Evolutionary conservation across 2,329 filamentous ascomycete species (phyloP).

Genomic region (Calonectria leucothoes): DNA sequence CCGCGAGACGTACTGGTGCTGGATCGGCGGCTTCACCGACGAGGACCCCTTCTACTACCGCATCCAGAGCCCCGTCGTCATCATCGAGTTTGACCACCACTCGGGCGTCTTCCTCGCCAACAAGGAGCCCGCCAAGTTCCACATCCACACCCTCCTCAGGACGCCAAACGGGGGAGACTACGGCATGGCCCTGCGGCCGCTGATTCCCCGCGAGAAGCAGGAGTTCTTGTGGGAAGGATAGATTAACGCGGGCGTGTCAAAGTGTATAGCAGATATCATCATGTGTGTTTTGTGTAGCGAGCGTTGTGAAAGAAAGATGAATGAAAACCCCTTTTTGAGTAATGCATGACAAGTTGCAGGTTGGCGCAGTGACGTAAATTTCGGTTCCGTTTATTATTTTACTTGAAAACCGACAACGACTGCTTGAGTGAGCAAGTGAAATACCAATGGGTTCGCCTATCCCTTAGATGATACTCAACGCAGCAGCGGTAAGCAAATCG

Average conservation of each 20-base stretch:
- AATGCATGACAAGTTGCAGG: background rate
- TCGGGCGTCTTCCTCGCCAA: constrained; percentile 83
- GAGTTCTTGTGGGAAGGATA: constrained; percentile 37
- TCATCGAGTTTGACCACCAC: constrained; percentile 85
- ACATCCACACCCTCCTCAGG: constrained; percentile 80
- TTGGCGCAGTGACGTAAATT: background rate
- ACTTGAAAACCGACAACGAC: background rate
- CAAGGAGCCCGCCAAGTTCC: constrained; percentile 78
- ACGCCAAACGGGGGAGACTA: constrained; percentile 84
- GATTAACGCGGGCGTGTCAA: background rate
- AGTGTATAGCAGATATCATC: background rate
- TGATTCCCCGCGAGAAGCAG: constrained; percentile 48
- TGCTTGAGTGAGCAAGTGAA: background rate
- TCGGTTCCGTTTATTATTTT: background rate
- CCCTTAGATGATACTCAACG: background rate
- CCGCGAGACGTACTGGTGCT: constrained; percentile 81
- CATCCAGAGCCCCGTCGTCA: constrained; percentile 79
- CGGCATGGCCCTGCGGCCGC: constrained; percentile 63
- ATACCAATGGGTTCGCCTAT: background rate
- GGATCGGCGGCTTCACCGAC: constrained; percentile 78
- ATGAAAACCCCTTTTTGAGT: background rate
- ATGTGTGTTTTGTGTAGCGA: constrained; percentile 17
- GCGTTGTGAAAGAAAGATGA: constrained; percentile 14
- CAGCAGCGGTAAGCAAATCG: background rate
- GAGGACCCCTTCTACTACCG: constrained; percentile 82